Evolutionary conservation across 768 basidiomycete species (phyloP).

Genomic region (Polyporus arcularius): DNA sequence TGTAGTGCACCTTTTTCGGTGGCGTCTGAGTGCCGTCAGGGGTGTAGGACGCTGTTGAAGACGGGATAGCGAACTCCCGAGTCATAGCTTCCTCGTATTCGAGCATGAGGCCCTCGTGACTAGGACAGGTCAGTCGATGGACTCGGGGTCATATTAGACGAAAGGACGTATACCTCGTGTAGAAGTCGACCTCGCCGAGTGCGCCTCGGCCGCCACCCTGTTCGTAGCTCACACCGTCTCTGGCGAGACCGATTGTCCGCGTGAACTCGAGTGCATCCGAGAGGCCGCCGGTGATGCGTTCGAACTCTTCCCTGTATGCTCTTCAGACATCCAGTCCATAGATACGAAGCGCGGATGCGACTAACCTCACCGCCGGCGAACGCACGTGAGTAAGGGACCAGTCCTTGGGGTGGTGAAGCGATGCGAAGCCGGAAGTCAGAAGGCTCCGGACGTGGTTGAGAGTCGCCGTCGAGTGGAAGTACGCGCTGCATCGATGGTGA

Average conservation of each 20-base stretch:
- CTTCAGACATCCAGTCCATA: too few species aligned
- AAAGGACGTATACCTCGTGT: constrained; percentile 67
- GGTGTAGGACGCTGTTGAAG: constrained; percentile 19
- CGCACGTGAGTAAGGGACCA: constrained; percentile 95
- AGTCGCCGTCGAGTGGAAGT: constrained; percentile 94
- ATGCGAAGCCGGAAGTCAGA: constrained; percentile 91
- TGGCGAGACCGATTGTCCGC: constrained; percentile 75
- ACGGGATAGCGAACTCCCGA: constrained; percentile 54
- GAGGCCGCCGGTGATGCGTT: constrained; percentile 79
- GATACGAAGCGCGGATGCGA: not conserved
- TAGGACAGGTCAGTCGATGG: constrained; percentile 30
- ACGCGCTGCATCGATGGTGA: constrained; percentile 57
- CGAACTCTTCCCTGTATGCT: constrained; percentile 71
- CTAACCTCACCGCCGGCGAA: constrained; percentile 70
- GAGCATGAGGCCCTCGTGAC: constrained; percentile 92
- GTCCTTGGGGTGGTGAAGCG: constrained; percentile 84
- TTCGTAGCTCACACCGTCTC: constrained; percentile 60
- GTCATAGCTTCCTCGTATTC: constrained; percentile 93
- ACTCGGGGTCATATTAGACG: not conserved
- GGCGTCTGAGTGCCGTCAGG: constrained; percentile 4
- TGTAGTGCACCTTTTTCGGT: constrained; percentile 58
- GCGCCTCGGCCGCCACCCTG: constrained; percentile 69
- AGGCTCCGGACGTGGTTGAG: constrained; percentile 90
- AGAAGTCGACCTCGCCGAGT: constrained; percentile 90
- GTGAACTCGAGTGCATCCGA: constrained; percentile 94